Evolutionary conservation across 2,329 filamentous ascomycete genomes (phyloP).

Genomic region (Fusarium xyrophilum): DNA sequence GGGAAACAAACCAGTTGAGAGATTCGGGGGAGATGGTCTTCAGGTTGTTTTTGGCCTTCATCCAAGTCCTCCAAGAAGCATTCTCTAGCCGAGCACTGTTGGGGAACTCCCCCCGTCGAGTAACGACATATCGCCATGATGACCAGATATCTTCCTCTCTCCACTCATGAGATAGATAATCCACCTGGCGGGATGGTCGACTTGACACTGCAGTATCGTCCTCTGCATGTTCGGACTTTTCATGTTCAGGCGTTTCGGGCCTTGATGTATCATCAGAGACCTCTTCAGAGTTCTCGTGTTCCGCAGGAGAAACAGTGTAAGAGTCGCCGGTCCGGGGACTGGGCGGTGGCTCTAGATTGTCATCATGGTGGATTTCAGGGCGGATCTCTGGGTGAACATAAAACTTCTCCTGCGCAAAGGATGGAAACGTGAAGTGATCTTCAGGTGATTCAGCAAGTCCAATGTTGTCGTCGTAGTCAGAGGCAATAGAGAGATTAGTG

Average conservation of each 20-base stretch:
- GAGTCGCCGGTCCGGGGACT: slow-evolving; percentile 60
- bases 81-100: slow-evolving; percentile 89
- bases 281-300: slow-evolving; percentile 57
- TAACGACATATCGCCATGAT: slow-evolving; percentile 92
- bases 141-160: slow-evolving; percentile 96
- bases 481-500: slow-evolving; percentile 68
- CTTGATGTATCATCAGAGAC: slow-evolving; percentile 53
- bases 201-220: slow-evolving; percentile 80
- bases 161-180: slow-evolving; percentile 94
- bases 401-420: slow-evolving; percentile 56
- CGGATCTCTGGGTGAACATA: slow-evolving; percentile 46
- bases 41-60: slow-evolving; percentile 86
- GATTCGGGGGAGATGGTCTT: slow-evolving; percentile 89
- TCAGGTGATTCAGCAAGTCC: slow-evolving; percentile 54
- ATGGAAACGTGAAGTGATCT: slow-evolving; percentile 56
- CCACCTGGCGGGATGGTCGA: slow-evolving; percentile 86
- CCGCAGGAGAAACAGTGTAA: slow-evolving; percentile 60
- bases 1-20: slow-evolving; percentile 77
- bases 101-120: slow-evolving; percentile 77
- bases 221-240: slow-evolving; percentile 64
- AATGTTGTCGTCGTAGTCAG: slow-evolving; percentile 60
- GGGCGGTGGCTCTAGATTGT: slow-evolving; percentile 57
- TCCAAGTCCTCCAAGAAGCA: slow-evolving; percentile 96
- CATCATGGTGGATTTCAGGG: slow-evolving; percentile 40
- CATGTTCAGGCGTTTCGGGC: slow-evolving; percentile 63